phyloP scores from a whole-genome alignment of 352 stramenopile species.

The Hyaloperonospora arabidopsidis region DNA sequence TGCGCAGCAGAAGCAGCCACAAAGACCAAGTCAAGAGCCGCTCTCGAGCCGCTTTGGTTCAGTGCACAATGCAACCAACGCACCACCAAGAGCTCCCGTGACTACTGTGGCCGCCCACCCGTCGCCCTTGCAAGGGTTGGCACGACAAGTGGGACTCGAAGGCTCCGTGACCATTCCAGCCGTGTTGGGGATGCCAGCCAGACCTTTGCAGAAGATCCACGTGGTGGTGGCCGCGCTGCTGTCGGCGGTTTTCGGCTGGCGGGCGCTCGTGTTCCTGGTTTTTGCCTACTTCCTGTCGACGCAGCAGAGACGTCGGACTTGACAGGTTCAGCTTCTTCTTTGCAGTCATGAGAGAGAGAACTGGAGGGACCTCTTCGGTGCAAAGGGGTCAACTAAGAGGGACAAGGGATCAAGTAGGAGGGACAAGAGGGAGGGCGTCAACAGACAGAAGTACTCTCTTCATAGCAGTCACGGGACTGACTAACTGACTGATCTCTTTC shows the following conservation, averaged over 20 bases:
- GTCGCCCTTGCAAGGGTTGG: conserved; percentile 44
- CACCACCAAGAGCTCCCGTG: neutral
- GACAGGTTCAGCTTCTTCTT: too few relatives aligned
- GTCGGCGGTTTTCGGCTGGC: conserved; percentile 58
- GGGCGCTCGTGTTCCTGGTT: conserved; percentile 58
- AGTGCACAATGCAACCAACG: conserved; percentile 8
- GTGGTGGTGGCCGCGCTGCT: conserved; percentile 49
- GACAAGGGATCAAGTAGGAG: too few relatives aligned
- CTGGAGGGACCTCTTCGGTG: too few relatives aligned
- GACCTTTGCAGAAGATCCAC: conserved; percentile 64
- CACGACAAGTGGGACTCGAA: conserved; percentile 49
- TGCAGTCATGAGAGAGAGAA: too few relatives aligned
- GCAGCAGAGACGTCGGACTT: too few relatives aligned
- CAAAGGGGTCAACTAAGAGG: too few relatives aligned
- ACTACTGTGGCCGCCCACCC: conserved; percentile 8
- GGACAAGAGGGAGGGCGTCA: too few relatives aligned
- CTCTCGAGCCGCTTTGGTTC: conserved; percentile 30
- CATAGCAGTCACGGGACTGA: too few relatives aligned
- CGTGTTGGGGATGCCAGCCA: conserved; percentile 44
- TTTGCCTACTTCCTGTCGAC: conserved; percentile 59
- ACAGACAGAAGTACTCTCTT: too few relatives aligned
- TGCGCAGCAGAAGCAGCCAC: conserved; percentile 20
- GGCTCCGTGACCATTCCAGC: conserved; percentile 53
- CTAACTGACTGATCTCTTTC: too few relatives aligned
- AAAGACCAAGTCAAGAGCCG: too few relatives aligned